Evolutionary conservation across 2,329 filamentous ascomycete genomes (phyloP), one percentile per base, ranked within the genome.

Genomic region (Ophiostoma angusticollis): DNA sequence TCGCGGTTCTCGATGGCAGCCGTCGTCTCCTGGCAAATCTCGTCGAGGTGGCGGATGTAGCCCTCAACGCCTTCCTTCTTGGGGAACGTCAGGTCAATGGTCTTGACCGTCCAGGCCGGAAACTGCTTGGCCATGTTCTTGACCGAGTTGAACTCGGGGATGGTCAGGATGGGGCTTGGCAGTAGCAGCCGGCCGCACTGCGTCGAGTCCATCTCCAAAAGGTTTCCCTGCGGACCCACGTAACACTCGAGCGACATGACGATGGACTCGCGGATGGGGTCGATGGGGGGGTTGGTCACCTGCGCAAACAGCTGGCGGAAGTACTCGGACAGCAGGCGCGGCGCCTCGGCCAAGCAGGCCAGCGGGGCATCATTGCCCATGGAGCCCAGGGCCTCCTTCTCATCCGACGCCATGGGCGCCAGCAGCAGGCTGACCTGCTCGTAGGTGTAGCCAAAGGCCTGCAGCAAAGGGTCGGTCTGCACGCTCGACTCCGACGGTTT

Each of bases 191-290:
- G 77, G 50, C 80, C 80, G 59, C 87, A 95, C 60, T 96, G 89
- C 21, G 80, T 80, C 42, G 84, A 64, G 53, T 93, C 80, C 83
- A 96, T 95, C 63, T 94, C 87, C 22, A 95, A 69, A 42, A 96
- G 65, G 57, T 96, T 96, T 43, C 89, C 89, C 62, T 96, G 89
- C 32, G 89, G 89, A 35, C 89, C 89, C 50, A 96, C 84, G 56
- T 95, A 96, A 53, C 89, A 93, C 57, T 94, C 87, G 29, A 96
- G 66, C 40, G 89, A 95, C 89, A 96, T 96, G 60, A 96, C 89
- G 53, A 95, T 91, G 21, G 87, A 89, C 69, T 96, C 89, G 60
- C 89, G 75, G 52, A 96, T 96, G 23, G 89, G 89, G 55, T 96
- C 89, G 54, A 96, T 96, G 12, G 89, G 89, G 50, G 89, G 89